Percentiles rank a stretch among this genome's conserved stretches.
Evolutionary conservation across 2,329 filamentous ascomycete species (phyloP).

Genomic region (Cadophora sp.): DNA sequence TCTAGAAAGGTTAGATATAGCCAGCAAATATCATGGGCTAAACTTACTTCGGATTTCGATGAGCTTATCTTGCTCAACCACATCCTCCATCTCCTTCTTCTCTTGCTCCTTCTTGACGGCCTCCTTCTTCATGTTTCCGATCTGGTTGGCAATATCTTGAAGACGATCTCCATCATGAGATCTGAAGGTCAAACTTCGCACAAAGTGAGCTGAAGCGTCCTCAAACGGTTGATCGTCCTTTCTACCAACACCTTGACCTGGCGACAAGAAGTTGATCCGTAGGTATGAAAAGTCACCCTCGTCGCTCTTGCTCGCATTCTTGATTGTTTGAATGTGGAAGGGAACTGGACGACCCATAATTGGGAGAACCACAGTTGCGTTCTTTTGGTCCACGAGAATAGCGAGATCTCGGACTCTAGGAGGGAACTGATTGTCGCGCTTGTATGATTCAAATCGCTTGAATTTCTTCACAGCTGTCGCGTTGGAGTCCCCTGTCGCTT

Average conservation of each 20-base stretch:
- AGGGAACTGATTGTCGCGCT: conserved; percentile 94
- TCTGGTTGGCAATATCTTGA: conserved; percentile 88
- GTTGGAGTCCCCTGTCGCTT: conserved; percentile 83
- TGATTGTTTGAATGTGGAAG: conserved; percentile 98
- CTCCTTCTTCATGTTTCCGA: conserved; percentile 95
- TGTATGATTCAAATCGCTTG: conserved; percentile 99
- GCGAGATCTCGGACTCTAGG: conserved; percentile 81
- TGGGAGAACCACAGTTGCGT: conserved; percentile 86
- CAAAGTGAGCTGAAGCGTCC: conserved; percentile 93
- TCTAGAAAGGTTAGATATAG: conserved; percentile 62
- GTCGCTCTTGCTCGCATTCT: conserved; percentile 97
- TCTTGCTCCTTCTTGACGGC: conserved; percentile 92
- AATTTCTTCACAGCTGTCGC: conserved; percentile 97
- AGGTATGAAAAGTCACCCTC: conserved; percentile 94
- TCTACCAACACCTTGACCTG: conserved; percentile 93
- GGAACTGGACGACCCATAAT: conserved; percentile 98
- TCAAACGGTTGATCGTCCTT: conserved; percentile 99
- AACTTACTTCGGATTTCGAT: conserved; percentile 87
- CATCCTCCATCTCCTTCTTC: conserved; percentile 99
- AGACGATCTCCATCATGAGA: conserved; percentile 90
- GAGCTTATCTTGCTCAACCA: conserved; percentile 98
- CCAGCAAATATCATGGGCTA: not conserved
- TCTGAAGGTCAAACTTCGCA: conserved; percentile 92
- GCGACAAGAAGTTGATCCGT: conserved; percentile 96
- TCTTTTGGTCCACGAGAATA: conserved; percentile 91